Percentiles rank a stretch among this genome's conserved stretches.
These are phyloP conservation scores for Didymella exigua DNA, from an alignment of 2,329 filamentous ascomycete genomes.

Conservation along the genomic window DNA sequence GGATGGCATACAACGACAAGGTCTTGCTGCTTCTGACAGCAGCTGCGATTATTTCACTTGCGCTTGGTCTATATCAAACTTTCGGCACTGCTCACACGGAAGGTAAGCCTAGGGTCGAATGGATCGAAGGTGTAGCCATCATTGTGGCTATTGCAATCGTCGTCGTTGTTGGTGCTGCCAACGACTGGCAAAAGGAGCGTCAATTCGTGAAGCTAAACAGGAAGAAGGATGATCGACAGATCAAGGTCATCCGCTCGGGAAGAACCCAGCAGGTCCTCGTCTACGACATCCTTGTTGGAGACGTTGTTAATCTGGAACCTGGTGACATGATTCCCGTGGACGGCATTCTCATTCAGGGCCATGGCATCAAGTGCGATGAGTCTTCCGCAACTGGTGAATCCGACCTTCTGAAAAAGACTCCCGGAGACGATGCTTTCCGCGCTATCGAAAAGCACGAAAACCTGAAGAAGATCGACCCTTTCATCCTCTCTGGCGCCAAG, in stretches of 20 bases:
- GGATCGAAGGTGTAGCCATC: slow-evolving; percentile 83
- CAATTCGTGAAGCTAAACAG: slow-evolving; percentile 81
- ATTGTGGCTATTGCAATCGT: slow-evolving; percentile 78
- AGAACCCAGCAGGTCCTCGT: slow-evolving; percentile 69
- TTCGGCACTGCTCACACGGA: slow-evolving; percentile 62
- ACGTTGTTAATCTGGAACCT: slow-evolving; percentile 72
- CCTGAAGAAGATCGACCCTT: slow-evolving; percentile 74
- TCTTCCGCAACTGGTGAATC: slow-evolving; percentile 77
- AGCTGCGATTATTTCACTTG: slow-evolving; percentile 74
- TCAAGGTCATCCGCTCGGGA: slow-evolving; percentile 79
- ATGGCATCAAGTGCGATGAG: slow-evolving; percentile 73
- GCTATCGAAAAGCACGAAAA: slow-evolving; percentile 67
- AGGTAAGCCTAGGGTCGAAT: slow-evolving; percentile 66
- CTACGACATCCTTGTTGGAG: slow-evolving; percentile 71
- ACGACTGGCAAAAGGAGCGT: slow-evolving; percentile 82
- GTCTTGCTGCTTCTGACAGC: slow-evolving; percentile 60
- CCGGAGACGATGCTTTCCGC: slow-evolving; percentile 68
- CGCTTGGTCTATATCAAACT: slow-evolving; percentile 76
- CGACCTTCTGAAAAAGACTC: slow-evolving; percentile 71
- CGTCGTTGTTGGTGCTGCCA: slow-evolving; percentile 75
- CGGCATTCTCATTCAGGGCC: slow-evolving; percentile 70
- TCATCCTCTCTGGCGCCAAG: slow-evolving; percentile 86
- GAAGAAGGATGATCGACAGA: slow-evolving; percentile 75
- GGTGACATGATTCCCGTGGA: slow-evolving; percentile 75
- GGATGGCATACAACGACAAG: slow-evolving; percentile 85